Evolutionary conservation across 2,329 filamentous ascomycete genomes (phyloP), one percentile per base, ranked within the genome.

Genomic region (Dactylellina cionopaga): DNA sequence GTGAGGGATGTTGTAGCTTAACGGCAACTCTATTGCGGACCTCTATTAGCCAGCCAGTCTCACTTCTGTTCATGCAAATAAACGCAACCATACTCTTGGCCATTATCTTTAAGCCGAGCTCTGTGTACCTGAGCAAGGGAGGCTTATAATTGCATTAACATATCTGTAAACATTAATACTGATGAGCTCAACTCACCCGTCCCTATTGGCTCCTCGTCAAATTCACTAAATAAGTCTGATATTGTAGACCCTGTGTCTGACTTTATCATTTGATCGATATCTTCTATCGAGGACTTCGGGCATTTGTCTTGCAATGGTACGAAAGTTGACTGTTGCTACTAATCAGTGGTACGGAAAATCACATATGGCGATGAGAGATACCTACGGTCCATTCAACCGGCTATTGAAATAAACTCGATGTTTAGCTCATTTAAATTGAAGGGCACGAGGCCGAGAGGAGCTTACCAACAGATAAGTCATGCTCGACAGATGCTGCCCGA

Each of bases 221-320:
- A 99, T 2, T 92, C 88, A 11, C 90, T 92, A 79, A 99, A 99
- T 79, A 91, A 89, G 68, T 96, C 90, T 76, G 87, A 88, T 27
- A 99, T 85, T 44, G 88, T 86, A 71, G 88, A 84, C 9, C 92
- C 92, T 0, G 92, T 98, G 77, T 99, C 95, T 52, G 85, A 83
- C 60, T 88, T 82, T 76, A 96, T 96, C 92, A 99, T 95, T 25
- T 72, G 33, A 43, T 56, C 47, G 15, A 62, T 65, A 31, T 73
- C 64, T 15, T 64, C 46, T 13, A 74, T 64, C 1, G 68, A 75
- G 11, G 55, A 73, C 19, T 69, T 89, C 0, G 95, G 95, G 78
- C 95, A 99, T 81, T 90, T 90, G 82, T 99, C 96, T 81, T 99
- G 95, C 22, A 99, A 84, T 0, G 95, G 95, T 76, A 99, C 90